Evolutionary conservation across 2,329 filamentous ascomycete species (phyloP).

Genomic region (Ustulina deusta): DNA sequence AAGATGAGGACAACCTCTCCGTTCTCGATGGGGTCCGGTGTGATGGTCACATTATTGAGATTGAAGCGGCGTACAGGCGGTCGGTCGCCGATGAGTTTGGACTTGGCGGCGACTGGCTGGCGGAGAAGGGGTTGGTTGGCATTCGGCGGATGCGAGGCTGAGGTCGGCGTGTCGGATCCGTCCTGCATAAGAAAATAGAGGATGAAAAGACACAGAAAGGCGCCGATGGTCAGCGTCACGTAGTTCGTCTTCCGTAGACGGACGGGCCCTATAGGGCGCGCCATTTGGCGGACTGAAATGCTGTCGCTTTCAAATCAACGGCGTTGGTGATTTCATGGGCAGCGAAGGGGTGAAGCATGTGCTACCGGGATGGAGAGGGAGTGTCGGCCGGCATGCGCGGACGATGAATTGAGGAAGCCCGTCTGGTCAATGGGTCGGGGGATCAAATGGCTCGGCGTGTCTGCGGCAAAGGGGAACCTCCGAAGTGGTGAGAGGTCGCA

Average conservation of each 20-base stretch:
- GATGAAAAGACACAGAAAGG: conserved; percentile 51
- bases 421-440: not conserved
- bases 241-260: conserved; percentile 54
- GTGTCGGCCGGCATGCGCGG: conserved; percentile 43
- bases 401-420: conserved; percentile 32
- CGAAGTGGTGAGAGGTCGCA: conserved; percentile 6
- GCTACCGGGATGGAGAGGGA: conserved; percentile 32
- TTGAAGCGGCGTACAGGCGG: conserved; percentile 93
- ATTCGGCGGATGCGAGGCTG: conserved; percentile 37
- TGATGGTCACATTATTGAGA: conserved; percentile 93
- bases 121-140: conserved; percentile 68
- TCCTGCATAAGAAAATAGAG: conserved; percentile 50
- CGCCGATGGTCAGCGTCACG: conserved; percentile 50
- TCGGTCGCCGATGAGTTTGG: conserved; percentile 68
- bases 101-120: conserved; percentile 67
- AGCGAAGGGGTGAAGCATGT: conserved; percentile 21
- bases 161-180: conserved; percentile 43
- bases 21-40: conserved; percentile 79
- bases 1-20: conserved; percentile 89
- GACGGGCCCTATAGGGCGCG: conserved; percentile 53
- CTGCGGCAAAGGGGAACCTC: conserved; percentile 3
- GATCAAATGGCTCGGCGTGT: conserved; percentile 18
- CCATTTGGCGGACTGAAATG: conserved; percentile 47
- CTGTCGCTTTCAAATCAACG: conserved; percentile 34
- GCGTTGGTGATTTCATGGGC: conserved; percentile 23